phyloP scores from a whole-genome alignment of 2,329 filamentous ascomycete genomes.

The Trichoderma sp. region DNA sequence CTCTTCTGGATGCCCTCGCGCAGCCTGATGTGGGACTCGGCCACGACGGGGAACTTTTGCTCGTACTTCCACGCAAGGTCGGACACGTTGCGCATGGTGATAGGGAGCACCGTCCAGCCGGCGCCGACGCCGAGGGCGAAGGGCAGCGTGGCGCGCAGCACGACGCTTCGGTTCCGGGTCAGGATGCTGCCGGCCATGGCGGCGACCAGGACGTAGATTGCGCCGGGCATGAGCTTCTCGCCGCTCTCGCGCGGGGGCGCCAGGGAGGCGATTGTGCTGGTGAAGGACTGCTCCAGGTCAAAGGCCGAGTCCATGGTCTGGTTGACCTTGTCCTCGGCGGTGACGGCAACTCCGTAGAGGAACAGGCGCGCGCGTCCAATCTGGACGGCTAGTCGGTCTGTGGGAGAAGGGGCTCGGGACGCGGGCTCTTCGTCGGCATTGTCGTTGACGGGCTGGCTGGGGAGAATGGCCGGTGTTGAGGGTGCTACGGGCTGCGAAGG shows the following conservation, averaged over 20 bases:
- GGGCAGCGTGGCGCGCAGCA: slow-evolving; percentile 74
- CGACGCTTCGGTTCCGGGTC: slow-evolving; percentile 78
- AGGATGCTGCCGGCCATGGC: slow-evolving; percentile 94
- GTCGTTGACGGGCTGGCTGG: slow-evolving; percentile 32
- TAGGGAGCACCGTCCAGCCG: slow-evolving; percentile 78
- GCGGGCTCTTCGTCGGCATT: slow-evolving; percentile 28
- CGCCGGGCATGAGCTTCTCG: slow-evolving; percentile 85
- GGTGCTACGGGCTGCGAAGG: slow-evolving; percentile 34
- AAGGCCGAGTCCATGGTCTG: slow-evolving; percentile 75
- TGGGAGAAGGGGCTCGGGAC: slow-evolving; percentile 66
- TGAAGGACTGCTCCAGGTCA: slow-evolving; percentile 83
- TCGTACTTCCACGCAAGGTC: slow-evolving; percentile 91
- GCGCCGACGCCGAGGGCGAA: slow-evolving; percentile 76
- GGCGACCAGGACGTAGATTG: slow-evolving; percentile 88
- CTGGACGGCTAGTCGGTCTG: slow-evolving; percentile 81
- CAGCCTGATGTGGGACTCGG: slow-evolving; percentile 73
- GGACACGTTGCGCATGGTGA: slow-evolving; percentile 86
- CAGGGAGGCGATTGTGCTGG: slow-evolving; percentile 80
- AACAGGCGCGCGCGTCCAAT: slow-evolving; percentile 77
- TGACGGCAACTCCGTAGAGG: slow-evolving; percentile 70
- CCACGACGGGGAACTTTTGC: slow-evolving; percentile 78
- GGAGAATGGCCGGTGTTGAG: slow-evolving; percentile 28
- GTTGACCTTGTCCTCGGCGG: slow-evolving; percentile 81
- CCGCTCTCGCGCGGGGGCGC: slow-evolving; percentile 81
- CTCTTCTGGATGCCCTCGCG: slow-evolving; percentile 67